Evolutionary conservation across 176 grass and related monocot species (phyloP), one percentile per base, ranked within the genome.

Genomic region (Oryza glaberrima): DNA sequence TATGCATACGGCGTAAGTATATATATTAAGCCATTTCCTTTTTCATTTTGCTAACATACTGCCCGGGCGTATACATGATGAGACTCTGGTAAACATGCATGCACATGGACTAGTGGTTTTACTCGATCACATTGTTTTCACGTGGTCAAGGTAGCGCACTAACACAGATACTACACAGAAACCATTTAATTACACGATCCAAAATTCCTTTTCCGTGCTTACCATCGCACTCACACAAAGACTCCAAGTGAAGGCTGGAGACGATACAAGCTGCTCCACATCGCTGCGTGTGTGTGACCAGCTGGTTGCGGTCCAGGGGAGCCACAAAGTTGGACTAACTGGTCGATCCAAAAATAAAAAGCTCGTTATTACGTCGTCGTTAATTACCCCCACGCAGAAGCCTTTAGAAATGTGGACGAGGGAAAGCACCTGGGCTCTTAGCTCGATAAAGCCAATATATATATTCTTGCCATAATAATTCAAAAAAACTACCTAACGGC

Each of bases 321-420:
- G 89, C 85, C 89, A 80, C 85, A 84, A 91, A 91, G 85, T 91
- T 91, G 63, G 89, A 91, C 85, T 68, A 41, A 41, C 8, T 3
- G 56, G 64, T 65, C 69, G 64, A 23, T 23, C 54, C 20, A 32
- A 3, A 32, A 32, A 23, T 26, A 26, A 63, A 86, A 83, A 35
- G 70, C 4, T 48, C 65, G 19, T 25, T 61, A 19, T 25, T 61
- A 19, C n/a, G 54, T 58, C 54, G 54, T 58, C 54, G 30, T 22
- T 34, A 54, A 75, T 52, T 46, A 36, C 35, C 35, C 48, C 64
- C 70, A 13, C 23, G 15, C 35, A 13, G 49, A 41, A 61, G 64
- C 47, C 88, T 87, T 87, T 80, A 75, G 75, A 87, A 87, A 83
- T 83, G 81, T 70, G 75, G 84, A 49, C 58, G 76, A 84, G 64